Evolutionary conservation across 148 eudicot genomes (phyloP), one percentile per base, ranked within the genome.

Genomic region (Cornus suecica): DNA sequence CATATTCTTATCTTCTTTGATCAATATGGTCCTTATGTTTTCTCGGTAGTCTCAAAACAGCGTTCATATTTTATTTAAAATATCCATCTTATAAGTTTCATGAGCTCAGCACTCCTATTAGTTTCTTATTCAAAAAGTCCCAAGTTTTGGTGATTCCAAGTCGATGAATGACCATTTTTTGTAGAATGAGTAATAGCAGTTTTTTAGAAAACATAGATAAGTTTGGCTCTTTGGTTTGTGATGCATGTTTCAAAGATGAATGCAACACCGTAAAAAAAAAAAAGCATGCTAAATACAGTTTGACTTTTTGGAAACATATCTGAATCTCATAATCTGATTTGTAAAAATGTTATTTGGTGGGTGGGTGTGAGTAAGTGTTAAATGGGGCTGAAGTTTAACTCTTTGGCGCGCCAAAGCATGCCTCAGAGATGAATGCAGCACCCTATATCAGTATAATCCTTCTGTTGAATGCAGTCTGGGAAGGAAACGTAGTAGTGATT

Each of bases 371-470:
- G 42, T 37, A 6, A 37, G 42, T 37, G 42, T 37, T 37, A 4
- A 25, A 37, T 66, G 77, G 82, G 82, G 37, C 78, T 75, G 76
- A 51, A 69, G 76, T 78, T 75, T 80, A 66, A 15, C 79, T 71
- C 76, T 77, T 67, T 74, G 79, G 83, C 76, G 9, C 45, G 31
- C 70, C 62, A 15, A 58, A 41, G n/a, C 1, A 62, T 77, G 81
- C 76, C 76, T 72, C 37, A n/a, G 80, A 54, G 85, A 79, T 83
- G 85, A 83, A 83, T 83, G 64, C 75, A 72, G 67, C 66, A 30
- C 75, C 75, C 75, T 72, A 72, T 60, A 72, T 30, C 28, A 30
- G 58, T 70, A 48, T 16, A 24, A 15, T 66, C 51, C 73, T 34
- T 71, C 28, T 18, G 65, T 54, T 78, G 75, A 71, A 74, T 71